Percentiles rank a stretch among this genome's conserved stretches.
These are phyloP conservation scores for Scleroderma bovista DNA, from an alignment of 768 basidiomycete genomes.

Conservation along the genomic window DNA sequence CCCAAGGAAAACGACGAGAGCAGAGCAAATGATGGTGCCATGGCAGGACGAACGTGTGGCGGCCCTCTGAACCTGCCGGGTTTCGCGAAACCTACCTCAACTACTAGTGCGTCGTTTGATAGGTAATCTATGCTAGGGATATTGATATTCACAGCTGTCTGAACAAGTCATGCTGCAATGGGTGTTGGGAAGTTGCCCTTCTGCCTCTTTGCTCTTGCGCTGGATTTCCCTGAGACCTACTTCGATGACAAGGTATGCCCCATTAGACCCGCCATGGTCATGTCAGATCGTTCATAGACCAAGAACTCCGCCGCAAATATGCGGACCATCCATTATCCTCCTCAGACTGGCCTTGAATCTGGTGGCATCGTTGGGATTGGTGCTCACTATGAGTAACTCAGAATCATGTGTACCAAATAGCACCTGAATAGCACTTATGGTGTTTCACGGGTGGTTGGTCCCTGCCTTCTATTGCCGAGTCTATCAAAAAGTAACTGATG, in stretches of 20 bases:
- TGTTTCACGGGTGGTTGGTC: background rate
- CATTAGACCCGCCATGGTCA: no score
- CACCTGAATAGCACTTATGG: background rate
- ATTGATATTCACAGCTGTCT: background rate
- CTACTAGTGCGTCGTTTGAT: slow-evolving; percentile 54
- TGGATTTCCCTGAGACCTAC: slow-evolving; percentile 53
- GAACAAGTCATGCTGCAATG: slow-evolving; percentile 44
- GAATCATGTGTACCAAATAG: background rate
- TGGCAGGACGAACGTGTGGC: slow-evolving; percentile 76
- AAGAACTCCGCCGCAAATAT: slow-evolving; percentile 43
- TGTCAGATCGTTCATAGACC: no score
- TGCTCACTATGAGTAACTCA: background rate
- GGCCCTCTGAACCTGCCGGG: slow-evolving; percentile 60
- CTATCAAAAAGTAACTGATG: background rate
- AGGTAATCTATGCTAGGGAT: background rate
- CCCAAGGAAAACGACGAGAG: slow-evolving; percentile 20
- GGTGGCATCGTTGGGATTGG: slow-evolving; percentile 66
- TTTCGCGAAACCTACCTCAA: slow-evolving; percentile 55
- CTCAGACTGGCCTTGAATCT: slow-evolving; percentile 45
- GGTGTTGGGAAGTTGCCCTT: slow-evolving; percentile 53
- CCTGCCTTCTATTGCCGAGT: no score
- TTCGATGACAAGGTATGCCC: slow-evolving; percentile 59
- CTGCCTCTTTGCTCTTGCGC: slow-evolving; percentile 65
- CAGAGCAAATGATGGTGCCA: slow-evolving; percentile 42
- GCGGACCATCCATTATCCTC: slow-evolving; percentile 69